Conservation (phyloP, 2,329 filamentous ascomycete species). For the Aspergillus chevalieri region DNA sequence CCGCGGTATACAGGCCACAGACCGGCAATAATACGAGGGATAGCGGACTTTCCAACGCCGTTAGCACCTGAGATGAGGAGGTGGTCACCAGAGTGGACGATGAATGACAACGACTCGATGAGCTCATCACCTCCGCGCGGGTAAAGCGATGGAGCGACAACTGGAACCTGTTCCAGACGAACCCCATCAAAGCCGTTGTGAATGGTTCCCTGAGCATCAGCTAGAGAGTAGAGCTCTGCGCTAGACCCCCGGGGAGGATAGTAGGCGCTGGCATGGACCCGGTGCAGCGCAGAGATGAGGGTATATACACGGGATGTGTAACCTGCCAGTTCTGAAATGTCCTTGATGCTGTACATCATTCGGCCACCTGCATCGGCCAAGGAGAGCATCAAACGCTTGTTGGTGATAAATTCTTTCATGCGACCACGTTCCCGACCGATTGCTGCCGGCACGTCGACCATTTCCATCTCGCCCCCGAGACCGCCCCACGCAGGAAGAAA, state of each 20-base stretch:
- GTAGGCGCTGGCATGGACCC: constrained; percentile 88
- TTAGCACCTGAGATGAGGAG: constrained; percentile 92
- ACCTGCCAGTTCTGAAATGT: constrained; percentile 88
- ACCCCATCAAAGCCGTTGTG: constrained; percentile 95
- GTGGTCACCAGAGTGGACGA: constrained; percentile 86
- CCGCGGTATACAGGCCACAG: constrained; percentile 96
- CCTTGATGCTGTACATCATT: constrained; percentile 99
- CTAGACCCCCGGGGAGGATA: constrained; percentile 59
- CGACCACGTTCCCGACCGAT: constrained; percentile 64
- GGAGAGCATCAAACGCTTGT: constrained; percentile 96
- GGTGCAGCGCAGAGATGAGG: constrained; percentile 86
- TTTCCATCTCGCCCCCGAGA: constrained; percentile 65
- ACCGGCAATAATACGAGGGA: constrained; percentile 79
- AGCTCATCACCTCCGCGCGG: constrained; percentile 89
- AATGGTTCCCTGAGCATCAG: constrained; percentile 86
- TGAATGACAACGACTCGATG: constrained; percentile 79
- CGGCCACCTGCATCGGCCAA: constrained; percentile 90
- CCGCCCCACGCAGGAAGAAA: constrained; percentile 95
- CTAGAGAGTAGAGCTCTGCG: constrained; percentile 78
- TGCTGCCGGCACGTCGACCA: constrained; percentile 38
- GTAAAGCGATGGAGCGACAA: constrained; percentile 83
- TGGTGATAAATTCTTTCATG: constrained; percentile 99
- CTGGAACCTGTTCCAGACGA: constrained; percentile 82
- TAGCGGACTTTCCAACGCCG: constrained; percentile 86
- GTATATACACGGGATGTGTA: constrained; percentile 96